These are phyloP conservation scores for Botryosphaeria agaves DNA, from an alignment of 2,329 filamentous ascomycete genomes.

Conservation along the genomic window DNA sequence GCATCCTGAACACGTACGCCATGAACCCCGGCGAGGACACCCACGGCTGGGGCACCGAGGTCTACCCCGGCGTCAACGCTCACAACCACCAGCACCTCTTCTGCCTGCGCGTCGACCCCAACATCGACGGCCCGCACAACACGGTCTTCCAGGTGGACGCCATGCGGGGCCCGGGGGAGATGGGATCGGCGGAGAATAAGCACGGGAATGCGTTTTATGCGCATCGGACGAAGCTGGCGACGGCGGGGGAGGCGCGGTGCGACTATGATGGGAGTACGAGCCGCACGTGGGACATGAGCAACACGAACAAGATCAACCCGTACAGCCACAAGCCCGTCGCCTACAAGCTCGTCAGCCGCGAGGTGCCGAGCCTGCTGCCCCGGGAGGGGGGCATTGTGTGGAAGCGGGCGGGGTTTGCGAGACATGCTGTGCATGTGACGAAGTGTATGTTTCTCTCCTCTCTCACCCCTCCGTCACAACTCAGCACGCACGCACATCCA, in stretches of 20 bases:
- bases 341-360: slow-evolving; percentile 81
- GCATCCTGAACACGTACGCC: slow-evolving; percentile 81
- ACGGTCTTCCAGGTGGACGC: slow-evolving; percentile 75
- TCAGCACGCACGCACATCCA: background rate
- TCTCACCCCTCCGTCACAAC: slow-evolving; percentile 2
- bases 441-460: slow-evolving; percentile 45
- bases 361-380: slow-evolving; percentile 62
- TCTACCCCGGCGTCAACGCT: slow-evolving; percentile 80
- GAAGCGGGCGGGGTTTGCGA: slow-evolving; percentile 76
- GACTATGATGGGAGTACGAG: slow-evolving; percentile 69
- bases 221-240: slow-evolving; percentile 64
- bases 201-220: slow-evolving; percentile 87
- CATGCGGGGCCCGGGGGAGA: slow-evolving; percentile 48
- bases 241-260: slow-evolving; percentile 47
- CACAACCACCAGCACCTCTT: slow-evolving; percentile 96
- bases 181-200: slow-evolving; percentile 66
- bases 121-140: slow-evolving; percentile 72
- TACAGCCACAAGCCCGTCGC: slow-evolving; percentile 70
- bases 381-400: slow-evolving; percentile 70
- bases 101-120: slow-evolving; percentile 74
- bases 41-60: slow-evolving; percentile 77
- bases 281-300: slow-evolving; percentile 81
- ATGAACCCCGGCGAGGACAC: slow-evolving; percentile 69
- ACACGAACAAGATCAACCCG: slow-evolving; percentile 68
- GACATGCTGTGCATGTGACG: slow-evolving; percentile 78